These are phyloP conservation scores for Fraxinus baroniana DNA, from an alignment of 305 asterid species.

Conservation along the genomic window DNA sequence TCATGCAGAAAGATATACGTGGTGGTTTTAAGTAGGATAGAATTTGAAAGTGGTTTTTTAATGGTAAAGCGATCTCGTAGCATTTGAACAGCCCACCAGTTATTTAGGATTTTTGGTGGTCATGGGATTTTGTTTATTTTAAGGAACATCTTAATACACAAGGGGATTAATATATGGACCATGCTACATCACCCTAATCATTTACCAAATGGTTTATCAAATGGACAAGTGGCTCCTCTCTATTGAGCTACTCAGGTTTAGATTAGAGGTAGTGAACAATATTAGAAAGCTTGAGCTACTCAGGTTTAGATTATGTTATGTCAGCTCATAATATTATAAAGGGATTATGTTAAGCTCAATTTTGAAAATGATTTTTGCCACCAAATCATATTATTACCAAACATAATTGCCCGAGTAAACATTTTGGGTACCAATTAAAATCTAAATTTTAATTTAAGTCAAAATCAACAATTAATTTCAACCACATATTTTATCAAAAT, in stretches of 20 bases:
- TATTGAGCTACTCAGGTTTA: too few species aligned
- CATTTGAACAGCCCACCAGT: background rate
- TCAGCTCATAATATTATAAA: background rate
- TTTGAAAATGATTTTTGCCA: background rate
- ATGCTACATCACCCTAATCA: too few species aligned
- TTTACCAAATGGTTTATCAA: too few species aligned
- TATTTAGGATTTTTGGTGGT: background rate
- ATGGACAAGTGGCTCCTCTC: too few species aligned
- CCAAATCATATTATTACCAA: background rate
- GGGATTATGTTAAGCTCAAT: background rate
- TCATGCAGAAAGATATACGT: background rate
- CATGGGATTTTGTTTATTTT: background rate
- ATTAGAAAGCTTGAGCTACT: background rate
- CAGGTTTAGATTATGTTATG: background rate
- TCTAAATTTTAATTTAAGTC: too few species aligned
- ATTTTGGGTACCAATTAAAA: background rate
- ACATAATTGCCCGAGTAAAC: background rate
- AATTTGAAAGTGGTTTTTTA: background rate
- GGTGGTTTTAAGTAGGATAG: background rate
- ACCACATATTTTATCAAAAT: too few species aligned
- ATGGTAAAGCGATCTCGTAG: background rate
- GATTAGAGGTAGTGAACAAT: background rate
- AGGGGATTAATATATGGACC: too few species aligned
- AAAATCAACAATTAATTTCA: too few species aligned
- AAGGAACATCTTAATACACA: too few species aligned